Conservation (phyloP, 805 yeast species). For the Candida easanensis region DNA sequence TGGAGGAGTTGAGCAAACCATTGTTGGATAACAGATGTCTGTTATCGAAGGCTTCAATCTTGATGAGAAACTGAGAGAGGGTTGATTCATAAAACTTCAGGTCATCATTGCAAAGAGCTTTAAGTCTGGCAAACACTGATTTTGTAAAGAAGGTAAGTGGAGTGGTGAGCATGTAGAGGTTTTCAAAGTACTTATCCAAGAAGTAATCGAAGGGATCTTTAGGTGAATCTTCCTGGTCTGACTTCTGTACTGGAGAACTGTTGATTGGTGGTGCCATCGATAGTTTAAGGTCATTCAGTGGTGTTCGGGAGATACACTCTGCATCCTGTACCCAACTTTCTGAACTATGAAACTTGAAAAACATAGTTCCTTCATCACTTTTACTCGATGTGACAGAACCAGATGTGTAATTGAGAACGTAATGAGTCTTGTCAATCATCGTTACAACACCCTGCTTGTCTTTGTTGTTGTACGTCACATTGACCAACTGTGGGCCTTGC, state of each 20-base stretch:
- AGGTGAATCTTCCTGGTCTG: conserved; percentile 9
- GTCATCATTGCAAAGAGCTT: conserved; percentile 37
- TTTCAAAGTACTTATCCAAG: conserved; percentile 33
- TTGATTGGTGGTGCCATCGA: conserved; percentile 26
- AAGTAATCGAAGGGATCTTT: conserved; percentile 29
- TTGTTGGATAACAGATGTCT: conserved; percentile 34
- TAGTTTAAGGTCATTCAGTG: conserved; percentile 17
- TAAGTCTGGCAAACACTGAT: conserved; percentile 46
- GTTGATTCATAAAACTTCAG: conserved; percentile 19
- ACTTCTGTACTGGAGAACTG: conserved; percentile 17
- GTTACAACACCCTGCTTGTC: conserved; percentile 21
- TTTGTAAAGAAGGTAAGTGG: conserved; percentile 43
- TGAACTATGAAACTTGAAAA: neutral
- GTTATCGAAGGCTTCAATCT: conserved; percentile 38
- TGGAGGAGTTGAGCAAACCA: conserved; percentile 29
- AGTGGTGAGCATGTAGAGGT: conserved; percentile 32
- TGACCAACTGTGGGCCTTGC: conserved; percentile 14
- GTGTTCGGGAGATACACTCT: neutral
- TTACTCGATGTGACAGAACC: too few species aligned
- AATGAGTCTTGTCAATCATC: conserved; percentile 1
- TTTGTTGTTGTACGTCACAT: conserved; percentile 19
- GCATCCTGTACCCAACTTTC: conserved; percentile 1
- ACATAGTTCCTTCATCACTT: too few species aligned
- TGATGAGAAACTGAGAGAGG: conserved; percentile 32
- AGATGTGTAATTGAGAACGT: conserved; percentile 9